A percentile compares a stretch with the other conserved stretches of the same genome.
Conservation (phyloP, 352 stramenopile genomes). For the Aphanomyces euteiches region DNA sequence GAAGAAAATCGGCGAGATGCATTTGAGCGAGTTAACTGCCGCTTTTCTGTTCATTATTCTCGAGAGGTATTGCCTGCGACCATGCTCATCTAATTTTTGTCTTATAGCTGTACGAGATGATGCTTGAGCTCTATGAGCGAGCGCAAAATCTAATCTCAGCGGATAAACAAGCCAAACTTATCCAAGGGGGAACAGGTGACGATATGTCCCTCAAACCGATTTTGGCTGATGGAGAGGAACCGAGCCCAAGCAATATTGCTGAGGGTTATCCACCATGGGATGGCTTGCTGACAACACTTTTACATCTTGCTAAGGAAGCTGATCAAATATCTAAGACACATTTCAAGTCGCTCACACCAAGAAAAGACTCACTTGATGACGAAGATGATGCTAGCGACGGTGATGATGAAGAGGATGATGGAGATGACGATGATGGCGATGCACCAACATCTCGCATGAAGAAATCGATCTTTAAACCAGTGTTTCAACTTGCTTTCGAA, state of each 20-base stretch:
- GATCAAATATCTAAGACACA: constrained; percentile 34
- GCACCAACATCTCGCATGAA: constrained; percentile 31
- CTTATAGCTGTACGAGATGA: constrained; percentile 5
- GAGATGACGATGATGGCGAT: constrained; percentile 16
- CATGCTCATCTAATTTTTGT: too few relatives aligned
- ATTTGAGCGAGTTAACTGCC: constrained; percentile 42
- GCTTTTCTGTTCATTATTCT: constrained; percentile 23
- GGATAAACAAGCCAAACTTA: constrained; percentile 23
- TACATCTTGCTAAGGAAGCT: constrained; percentile 26
- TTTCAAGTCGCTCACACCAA: constrained; percentile 1
- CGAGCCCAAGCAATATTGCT: constrained; percentile 10
- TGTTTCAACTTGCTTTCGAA: constrained; percentile 41
- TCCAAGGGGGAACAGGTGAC: background rate
- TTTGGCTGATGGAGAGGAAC: too few relatives aligned
- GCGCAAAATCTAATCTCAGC: constrained; percentile 24
- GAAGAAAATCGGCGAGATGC: constrained; percentile 34
- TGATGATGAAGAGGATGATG: constrained; percentile 23
- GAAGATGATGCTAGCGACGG: constrained; percentile 29
- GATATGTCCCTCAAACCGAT: too few relatives aligned
- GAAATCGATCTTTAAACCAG: constrained; percentile 23
- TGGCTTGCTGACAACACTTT: constrained; percentile 19
- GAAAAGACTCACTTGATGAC: constrained; percentile 14
- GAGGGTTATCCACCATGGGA: constrained; percentile 22
- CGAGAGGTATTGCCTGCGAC: constrained; percentile 7
- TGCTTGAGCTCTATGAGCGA: constrained; percentile 3